phyloP scores from a whole-genome alignment of 805 yeast species.

The Cyberlindnera mycetangii region DNA sequence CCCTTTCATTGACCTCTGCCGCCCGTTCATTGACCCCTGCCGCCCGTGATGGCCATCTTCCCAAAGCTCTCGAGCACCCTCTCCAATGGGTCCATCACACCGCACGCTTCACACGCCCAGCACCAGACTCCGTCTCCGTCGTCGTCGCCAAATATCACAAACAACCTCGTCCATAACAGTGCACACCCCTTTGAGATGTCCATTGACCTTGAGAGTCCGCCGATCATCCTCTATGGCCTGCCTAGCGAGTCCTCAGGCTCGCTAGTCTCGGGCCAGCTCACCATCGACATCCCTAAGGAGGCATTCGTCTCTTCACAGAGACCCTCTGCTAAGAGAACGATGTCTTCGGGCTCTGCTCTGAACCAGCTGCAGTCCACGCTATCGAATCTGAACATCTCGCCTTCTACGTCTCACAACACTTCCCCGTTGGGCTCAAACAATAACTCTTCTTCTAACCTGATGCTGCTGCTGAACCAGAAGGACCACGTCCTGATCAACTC shows the following conservation, averaged over 20 bases:
- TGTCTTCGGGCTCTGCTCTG: slow-evolving; percentile 12
- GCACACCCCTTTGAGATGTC: slow-evolving; percentile 44
- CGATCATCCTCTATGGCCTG: slow-evolving; percentile 78
- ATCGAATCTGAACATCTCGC: slow-evolving; percentile 26
- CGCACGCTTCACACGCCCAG: slow-evolving; percentile 7
- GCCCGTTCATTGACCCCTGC: background rate
- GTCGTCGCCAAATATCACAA: slow-evolving; percentile 1
- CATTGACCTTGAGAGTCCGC: slow-evolving; percentile 83
- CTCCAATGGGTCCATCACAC: slow-evolving; percentile 12
- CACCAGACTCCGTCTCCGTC: slow-evolving; percentile 5
- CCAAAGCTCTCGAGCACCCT: slow-evolving; percentile 25
- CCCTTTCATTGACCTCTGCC: background rate
- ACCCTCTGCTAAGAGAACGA: slow-evolving; percentile 19
- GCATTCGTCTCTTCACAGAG: slow-evolving; percentile 22
- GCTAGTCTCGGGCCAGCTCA: slow-evolving; percentile 74
- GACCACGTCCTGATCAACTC: slow-evolving; percentile 50
- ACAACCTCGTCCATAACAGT: slow-evolving; percentile 23
- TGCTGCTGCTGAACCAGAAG: slow-evolving; percentile 28
- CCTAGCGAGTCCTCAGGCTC: slow-evolving; percentile 83
- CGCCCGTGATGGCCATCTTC: slow-evolving; percentile 20
- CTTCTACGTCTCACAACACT: slow-evolving; percentile 22
- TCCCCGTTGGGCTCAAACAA: slow-evolving; percentile 23
- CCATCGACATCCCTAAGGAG: slow-evolving; percentile 47
- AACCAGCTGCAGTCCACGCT: slow-evolving; percentile 24
- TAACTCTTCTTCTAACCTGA: slow-evolving; percentile 27